These are phyloP conservation scores for Glutinoglossum americanum DNA, from an alignment of 495 filamentous ascomycete species.

Conservation along the genomic window DNA sequence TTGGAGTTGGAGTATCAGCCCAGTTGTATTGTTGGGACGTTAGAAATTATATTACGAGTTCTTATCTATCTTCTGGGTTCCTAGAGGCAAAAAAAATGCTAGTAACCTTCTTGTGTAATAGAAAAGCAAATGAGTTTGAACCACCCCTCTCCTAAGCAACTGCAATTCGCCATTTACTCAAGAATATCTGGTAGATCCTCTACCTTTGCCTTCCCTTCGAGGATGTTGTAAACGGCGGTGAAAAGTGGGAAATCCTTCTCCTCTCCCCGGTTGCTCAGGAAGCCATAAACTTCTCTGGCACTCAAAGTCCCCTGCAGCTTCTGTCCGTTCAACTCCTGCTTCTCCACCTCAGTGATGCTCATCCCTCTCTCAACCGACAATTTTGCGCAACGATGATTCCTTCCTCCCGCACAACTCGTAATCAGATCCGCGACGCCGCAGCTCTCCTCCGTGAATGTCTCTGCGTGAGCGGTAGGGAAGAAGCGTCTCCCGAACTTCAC, in stretches of 20 bases:
- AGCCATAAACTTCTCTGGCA: conserved; percentile 70
- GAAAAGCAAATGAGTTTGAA: no score
- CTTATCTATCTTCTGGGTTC: not conserved
- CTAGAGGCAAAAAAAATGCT: no score
- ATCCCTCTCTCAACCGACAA: conserved; percentile 60
- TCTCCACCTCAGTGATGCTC: conserved; percentile 70
- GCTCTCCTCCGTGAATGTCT: conserved; percentile 88
- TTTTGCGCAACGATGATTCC: conserved; percentile 88
- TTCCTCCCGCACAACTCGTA: conserved; percentile 73
- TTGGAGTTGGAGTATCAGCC: not conserved
- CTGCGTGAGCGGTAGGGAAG: conserved; percentile 59
- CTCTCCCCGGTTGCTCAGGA: conserved; percentile 52
- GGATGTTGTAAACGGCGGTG: conserved; percentile 48
- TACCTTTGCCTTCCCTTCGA: conserved; percentile 21
- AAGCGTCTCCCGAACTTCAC: conserved; percentile 85
- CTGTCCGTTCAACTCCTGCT: conserved; percentile 82
- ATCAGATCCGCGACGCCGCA: conserved; percentile 93
- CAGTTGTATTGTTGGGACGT: not conserved
- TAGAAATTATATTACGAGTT: not conserved
- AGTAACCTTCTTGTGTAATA: no score
- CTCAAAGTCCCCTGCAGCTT: conserved; percentile 90
- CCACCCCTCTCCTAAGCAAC: not conserved
- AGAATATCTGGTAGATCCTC: conserved; percentile 20
- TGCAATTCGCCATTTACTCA: not conserved
- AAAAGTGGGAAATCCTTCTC: conserved; percentile 82